Percentiles rank a stretch among this genome's conserved stretches.
phyloP scores from a whole-genome alignment of 495 filamentous ascomycete genomes.

The Penicillium flavigenum region DNA sequence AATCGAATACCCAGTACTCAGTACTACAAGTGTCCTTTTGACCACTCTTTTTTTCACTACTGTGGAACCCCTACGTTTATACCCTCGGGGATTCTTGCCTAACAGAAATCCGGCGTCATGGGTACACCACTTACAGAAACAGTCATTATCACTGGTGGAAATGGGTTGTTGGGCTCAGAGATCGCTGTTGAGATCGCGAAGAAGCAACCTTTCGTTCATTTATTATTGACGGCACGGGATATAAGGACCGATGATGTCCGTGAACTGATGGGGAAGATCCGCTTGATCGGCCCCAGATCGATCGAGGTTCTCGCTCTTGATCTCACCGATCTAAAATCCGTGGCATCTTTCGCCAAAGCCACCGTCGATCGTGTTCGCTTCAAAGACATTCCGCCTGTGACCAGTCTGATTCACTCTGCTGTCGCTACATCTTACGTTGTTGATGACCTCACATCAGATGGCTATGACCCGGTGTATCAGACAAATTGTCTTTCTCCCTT shows the following conservation, averaged over 20 bases:
- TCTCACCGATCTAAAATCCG: slow-evolving; percentile 36
- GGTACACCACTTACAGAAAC: slow-evolving; percentile 41
- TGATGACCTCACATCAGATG: slow-evolving; percentile 39
- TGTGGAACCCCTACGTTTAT: background rate
- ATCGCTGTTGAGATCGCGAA: slow-evolving; percentile 43
- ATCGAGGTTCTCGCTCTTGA: slow-evolving; percentile 39
- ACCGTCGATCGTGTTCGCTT: slow-evolving; percentile 39
- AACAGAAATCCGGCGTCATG: slow-evolving; percentile 23
- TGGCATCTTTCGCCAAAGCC: slow-evolving; percentile 32
- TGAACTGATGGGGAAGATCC: slow-evolving; percentile 31
- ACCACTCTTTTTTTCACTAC: background rate
- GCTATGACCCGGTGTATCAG: slow-evolving; percentile 44
- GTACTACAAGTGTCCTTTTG: background rate
- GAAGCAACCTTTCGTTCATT: slow-evolving; percentile 39
- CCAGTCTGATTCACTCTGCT: slow-evolving; percentile 40
- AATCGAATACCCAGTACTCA: background rate
- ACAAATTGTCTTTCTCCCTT: slow-evolving; percentile 44
- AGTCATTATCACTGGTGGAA: slow-evolving; percentile 45
- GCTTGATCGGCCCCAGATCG: slow-evolving; percentile 41
- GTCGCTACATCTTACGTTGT: slow-evolving; percentile 38
- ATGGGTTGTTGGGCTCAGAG: slow-evolving; percentile 40
- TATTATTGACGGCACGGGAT: slow-evolving; percentile 40
- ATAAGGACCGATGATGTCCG: slow-evolving; percentile 33
- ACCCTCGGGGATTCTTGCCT: background rate
- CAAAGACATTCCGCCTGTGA: slow-evolving; percentile 42